Evolutionary conservation across 257 asterid genomes (phyloP), one percentile per base, ranked within the genome.

Genomic region (Nicotiana otophora): DNA sequence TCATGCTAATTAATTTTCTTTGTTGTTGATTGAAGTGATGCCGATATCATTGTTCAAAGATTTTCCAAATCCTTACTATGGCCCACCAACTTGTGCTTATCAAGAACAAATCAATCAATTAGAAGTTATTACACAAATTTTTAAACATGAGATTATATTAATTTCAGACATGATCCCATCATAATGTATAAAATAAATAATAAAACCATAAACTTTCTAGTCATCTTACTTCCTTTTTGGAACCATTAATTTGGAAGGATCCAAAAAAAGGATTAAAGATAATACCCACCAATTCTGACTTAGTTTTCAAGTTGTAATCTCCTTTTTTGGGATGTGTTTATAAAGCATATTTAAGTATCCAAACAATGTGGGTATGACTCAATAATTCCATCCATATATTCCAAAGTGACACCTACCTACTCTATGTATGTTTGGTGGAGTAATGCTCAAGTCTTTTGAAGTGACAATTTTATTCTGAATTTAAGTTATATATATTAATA

Each of bases 11-110:
- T 20, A 72, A 20, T 33, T 85, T 89, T 85, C 81, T 86, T 92
- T 83, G 85, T 90, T 88, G 85, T 90, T 95, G 93, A 93, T 91
- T 92, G 97, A 91, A 91, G 90, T 91, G 92, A 91, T 90, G 85
- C 83, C 84, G 33, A 87, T 83, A 88, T 92, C 87, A 92, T 91
- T 92, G 81, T 33, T 82, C 83, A 87, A 84, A 87, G 98, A 94
- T 94, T 85, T 83, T 91, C 95, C 92, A 70, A 90, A 94, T 94
- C 97, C 26, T 57, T n/a, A 63, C 23, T 26, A 33, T 84, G 93
- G 78, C 95, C 98, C 89, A 78, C 89, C 72, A 83, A 53, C 81
- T 84, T 87, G 90, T 87, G 89, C 83, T 89, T 88, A 88, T 87
- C 88, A 88, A 83, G 69, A 86, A 89, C 12, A 90, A 39, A 85